phyloP scores from a whole-genome alignment of 352 stramenopile species.

The Phytophthora pinifolia region DNA sequence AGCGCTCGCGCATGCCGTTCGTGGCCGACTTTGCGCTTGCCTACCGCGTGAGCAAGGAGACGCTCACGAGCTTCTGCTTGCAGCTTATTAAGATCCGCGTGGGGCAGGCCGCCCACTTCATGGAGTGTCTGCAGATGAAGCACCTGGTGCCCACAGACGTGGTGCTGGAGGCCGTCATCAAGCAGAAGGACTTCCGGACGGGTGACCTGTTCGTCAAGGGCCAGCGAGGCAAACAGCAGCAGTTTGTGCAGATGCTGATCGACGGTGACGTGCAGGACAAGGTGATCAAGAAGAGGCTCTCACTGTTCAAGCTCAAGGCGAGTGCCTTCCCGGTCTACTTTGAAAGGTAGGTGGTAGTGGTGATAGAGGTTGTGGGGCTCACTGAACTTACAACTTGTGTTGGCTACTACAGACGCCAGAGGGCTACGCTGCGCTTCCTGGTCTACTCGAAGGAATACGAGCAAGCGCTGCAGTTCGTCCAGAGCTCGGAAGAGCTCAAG shows the following conservation, averaged over 20 bases:
- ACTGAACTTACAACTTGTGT: slow-evolving; percentile 1
- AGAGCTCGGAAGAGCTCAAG: slow-evolving; percentile 26
- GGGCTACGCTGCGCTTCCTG: slow-evolving; percentile 56
- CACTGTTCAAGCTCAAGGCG: slow-evolving; percentile 52
- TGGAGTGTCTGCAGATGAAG: slow-evolving; percentile 45
- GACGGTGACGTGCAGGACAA: slow-evolving; percentile 51
- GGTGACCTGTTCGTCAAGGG: slow-evolving; percentile 59
- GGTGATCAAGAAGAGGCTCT: slow-evolving; percentile 70
- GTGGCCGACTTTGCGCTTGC: slow-evolving; percentile 44
- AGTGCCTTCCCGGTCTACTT: slow-evolving; percentile 61
- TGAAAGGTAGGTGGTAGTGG: slow-evolving; percentile 31
- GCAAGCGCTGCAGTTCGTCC: slow-evolving; percentile 48
- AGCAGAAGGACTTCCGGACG: slow-evolving; percentile 53
- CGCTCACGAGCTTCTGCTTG: slow-evolving; percentile 35
- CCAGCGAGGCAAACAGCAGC: slow-evolving; percentile 34
- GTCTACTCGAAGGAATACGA: slow-evolving; percentile 63
- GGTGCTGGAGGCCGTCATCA: slow-evolving; percentile 44
- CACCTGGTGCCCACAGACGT: slow-evolving; percentile 39
- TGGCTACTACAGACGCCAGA: slow-evolving; percentile 31
- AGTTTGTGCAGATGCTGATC: slow-evolving; percentile 59
- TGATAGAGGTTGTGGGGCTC: neutral
- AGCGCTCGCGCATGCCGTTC: slow-evolving; percentile 33
- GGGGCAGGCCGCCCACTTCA: slow-evolving; percentile 44
- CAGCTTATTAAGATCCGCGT: slow-evolving; percentile 29
- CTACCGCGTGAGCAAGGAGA: slow-evolving; percentile 35